Evolutionary conservation across 1,284 basidiomycete species (phyloP).

Genomic region (Fomitopsis betulina): DNA sequence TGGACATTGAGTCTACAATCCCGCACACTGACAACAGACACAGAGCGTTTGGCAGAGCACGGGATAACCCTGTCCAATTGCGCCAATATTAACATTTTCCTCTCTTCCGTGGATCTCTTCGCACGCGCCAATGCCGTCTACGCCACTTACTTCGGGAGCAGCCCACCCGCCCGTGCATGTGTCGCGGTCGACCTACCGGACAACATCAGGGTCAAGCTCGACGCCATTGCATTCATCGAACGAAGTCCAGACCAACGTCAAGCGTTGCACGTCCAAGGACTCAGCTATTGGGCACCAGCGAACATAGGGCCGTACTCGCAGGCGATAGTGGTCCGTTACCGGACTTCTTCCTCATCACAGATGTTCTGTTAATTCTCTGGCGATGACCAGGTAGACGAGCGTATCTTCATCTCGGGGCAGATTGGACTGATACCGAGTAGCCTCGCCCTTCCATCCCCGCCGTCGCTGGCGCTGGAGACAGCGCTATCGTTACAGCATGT

Average conservation of each 20-base stretch:
- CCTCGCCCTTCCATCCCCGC: constrained; percentile 62
- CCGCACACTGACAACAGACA: constrained; percentile 3
- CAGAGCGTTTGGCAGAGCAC: constrained; percentile 46
- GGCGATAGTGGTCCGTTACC: constrained; percentile 65
- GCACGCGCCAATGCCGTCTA: constrained; percentile 76
- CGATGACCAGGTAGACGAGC: constrained; percentile 57
- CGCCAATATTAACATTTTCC: constrained; percentile 78
- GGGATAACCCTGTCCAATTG: constrained; percentile 56
- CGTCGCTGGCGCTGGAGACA: constrained; percentile 57
- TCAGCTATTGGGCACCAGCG: constrained; percentile 98
- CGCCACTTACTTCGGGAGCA: constrained; percentile 78
- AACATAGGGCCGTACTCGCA: constrained; percentile 99
- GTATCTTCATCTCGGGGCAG: constrained; percentile 89
- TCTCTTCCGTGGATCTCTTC: constrained; percentile 82
- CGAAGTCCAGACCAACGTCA: constrained; percentile 42
- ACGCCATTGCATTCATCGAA: constrained; percentile 67
- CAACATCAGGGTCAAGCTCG: constrained; percentile 61
- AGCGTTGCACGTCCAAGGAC: constrained; percentile 88
- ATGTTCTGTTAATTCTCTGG: background rate
- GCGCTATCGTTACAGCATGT: constrained; percentile 83
- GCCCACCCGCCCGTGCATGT: constrained; percentile 91
- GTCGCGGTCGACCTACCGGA: constrained; percentile 73
- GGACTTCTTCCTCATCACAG: no score
- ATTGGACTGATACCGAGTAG: constrained; percentile 84
- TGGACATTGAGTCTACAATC: background rate